Base-by-base conservation (phyloP, 2,329 filamentous ascomycete genomes). In the Ophiosphaerella narmari region DNA sequence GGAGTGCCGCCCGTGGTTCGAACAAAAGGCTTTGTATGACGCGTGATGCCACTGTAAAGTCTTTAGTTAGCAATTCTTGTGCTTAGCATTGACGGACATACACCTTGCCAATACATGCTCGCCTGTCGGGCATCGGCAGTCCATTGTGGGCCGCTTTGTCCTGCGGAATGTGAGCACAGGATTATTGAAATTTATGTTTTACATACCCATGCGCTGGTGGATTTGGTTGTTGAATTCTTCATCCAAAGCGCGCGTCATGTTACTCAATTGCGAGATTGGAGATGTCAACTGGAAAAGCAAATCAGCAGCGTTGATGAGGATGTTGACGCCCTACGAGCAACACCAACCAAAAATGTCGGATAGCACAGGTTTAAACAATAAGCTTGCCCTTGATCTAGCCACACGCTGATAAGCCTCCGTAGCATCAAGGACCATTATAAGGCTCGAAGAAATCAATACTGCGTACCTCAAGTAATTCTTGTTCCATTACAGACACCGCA, bases 21-120 rank as follows among this genome's bases (percentile, higher is more conserved):
- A 62, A 42, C 76, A 79, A 48, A 79, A 80, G 0, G 78, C 76
- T 14, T 68, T 48, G 43, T 78, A 80, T 0, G 70, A 58, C 4
- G 18, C 66, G 23, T 75, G 36, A 49, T 42, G 32, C 40, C 34
- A 60, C 55, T 57, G 3, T 50, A 7, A 26, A 55, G 2, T 29
- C 26, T 29, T 29, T 40, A 39, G 35, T 46, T 24, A 48, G 41
- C 18, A 23, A 13, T 40, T 35, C 11, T 14, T 42, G 33, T 12
- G 2, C 14, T 66, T 64, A 7, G 38, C 58, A 59, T 52, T 66
- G 53, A 26, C 32, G 18, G 9, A 74, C 75, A 64, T 69, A 77
- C 76, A 4, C 44, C 45, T 13, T 40, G 41, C 76, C 75, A 78
- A 11, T 61, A 56, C 1, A 39, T 9, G 36, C 64, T 68, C 7